These are phyloP conservation scores for Crassisporium funariophilum DNA, from an alignment of 768 basidiomycete genomes.

Conservation along the genomic window DNA sequence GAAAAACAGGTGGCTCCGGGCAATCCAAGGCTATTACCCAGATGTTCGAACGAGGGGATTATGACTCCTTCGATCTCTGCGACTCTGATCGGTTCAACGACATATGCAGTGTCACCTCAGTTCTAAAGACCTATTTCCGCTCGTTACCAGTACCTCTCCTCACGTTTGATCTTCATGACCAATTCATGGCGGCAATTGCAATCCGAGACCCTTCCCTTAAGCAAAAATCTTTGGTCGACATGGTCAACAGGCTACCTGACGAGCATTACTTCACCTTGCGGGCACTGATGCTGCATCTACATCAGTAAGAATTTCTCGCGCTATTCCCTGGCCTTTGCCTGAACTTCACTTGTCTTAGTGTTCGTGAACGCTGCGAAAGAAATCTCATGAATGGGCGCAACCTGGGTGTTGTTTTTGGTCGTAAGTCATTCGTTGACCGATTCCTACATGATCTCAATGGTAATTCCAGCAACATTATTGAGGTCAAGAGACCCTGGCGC, in stretches of 20 bases:
- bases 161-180: slow-evolving; percentile 89
- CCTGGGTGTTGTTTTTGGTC: slow-evolving; percentile 96
- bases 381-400: slow-evolving; percentile 97
- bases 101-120: slow-evolving; percentile 94
- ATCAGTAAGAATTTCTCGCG: slow-evolving; percentile 61
- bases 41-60: slow-evolving; percentile 92
- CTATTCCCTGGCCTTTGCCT: background rate
- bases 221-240: slow-evolving; percentile 58
- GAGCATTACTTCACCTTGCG: slow-evolving; percentile 89
- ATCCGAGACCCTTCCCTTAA: slow-evolving; percentile 66
- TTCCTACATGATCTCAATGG: background rate
- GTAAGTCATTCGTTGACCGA: slow-evolving; percentile 54
- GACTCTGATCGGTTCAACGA: slow-evolving; percentile 94
- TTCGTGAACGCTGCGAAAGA: slow-evolving; percentile 64
- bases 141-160: slow-evolving; percentile 88
- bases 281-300: slow-evolving; percentile 82
- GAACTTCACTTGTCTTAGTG: slow-evolving; percentile 37
- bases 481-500: slow-evolving; percentile 81
- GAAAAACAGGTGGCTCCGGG: slow-evolving; percentile 92
- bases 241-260: slow-evolving; percentile 77
- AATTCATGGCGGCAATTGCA: slow-evolving; percentile 78
- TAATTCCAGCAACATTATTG: slow-evolving; percentile 82
- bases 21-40: slow-evolving; percentile 94
- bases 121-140: slow-evolving; percentile 95
- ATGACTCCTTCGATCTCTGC: slow-evolving; percentile 82